Conservation (phyloP, 306 rosid genomes). For the Oemleria cerasiformis region DNA sequence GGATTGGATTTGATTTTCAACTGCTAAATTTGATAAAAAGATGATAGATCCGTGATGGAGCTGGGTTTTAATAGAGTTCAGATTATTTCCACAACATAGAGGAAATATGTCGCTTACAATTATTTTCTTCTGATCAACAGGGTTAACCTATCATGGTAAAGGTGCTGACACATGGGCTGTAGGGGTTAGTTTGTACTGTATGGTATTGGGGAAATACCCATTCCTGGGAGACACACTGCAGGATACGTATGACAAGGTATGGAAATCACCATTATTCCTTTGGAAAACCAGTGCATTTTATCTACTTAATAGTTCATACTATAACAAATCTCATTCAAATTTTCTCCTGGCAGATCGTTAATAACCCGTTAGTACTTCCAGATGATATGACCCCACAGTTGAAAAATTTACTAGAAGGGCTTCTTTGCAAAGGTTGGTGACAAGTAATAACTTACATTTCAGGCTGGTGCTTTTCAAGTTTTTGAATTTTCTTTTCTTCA, state of each 20-base stretch:
- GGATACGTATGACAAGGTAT: conserved; percentile 93
- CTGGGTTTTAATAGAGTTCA: neutral
- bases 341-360: conserved; percentile 68
- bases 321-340: neutral
- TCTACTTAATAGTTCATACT: neutral
- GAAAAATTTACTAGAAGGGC: conserved; percentile 72
- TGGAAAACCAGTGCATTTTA: neutral
- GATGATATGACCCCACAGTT: conserved; percentile 60
- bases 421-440: conserved; percentile 77
- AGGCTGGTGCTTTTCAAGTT: neutral
- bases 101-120: neutral
- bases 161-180: conserved; percentile 98
- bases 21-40: neutral
- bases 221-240: conserved; percentile 97
- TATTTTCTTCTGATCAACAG: conserved; percentile 34
- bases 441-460: neutral
- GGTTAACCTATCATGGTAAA: conserved; percentile 76
- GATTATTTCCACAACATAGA: neutral
- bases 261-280: conserved; percentile 1
- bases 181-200: conserved; percentile 91
- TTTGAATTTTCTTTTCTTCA: neutral
- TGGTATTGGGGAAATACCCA: conserved; percentile 85
- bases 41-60: neutral
- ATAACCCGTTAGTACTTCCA: conserved; percentile 69
- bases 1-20: neutral